Percentiles rank a stretch among this genome's conserved stretches.
These are phyloP conservation scores for Aspergillus sp. DNA, from an alignment of 2,329 filamentous ascomycete species.

Conservation along the genomic window DNA sequence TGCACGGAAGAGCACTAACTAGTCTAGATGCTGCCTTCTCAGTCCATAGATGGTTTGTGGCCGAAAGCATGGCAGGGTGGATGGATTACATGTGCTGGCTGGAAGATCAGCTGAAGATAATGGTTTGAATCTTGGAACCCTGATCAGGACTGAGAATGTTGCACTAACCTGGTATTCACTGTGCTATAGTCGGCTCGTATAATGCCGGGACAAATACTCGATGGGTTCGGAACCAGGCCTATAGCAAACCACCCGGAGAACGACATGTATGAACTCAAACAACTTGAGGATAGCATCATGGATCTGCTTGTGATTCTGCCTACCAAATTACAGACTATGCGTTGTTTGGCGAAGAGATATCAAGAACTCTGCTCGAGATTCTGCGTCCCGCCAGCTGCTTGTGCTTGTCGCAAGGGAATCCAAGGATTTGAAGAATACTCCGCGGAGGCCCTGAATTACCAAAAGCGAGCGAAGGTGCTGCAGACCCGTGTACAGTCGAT, in stretches of 20 bases:
- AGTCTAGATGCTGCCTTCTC: neutral
- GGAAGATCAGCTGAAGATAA: conserved; percentile 11
- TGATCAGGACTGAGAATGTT: too few species aligned
- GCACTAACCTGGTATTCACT: too few species aligned
- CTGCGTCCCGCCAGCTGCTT: neutral
- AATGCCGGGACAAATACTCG: too few species aligned
- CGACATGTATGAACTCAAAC: conserved; percentile 11
- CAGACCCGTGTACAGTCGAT: conserved; percentile 11
- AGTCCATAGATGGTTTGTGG: conserved; percentile 11
- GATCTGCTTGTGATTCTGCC: conserved; percentile 14
- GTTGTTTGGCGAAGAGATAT: conserved; percentile 7
- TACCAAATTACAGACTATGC: conserved; percentile 4
- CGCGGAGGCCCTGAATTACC: conserved; percentile 1
- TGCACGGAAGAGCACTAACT: neutral
- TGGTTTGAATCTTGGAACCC: neutral
- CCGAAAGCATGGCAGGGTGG: conserved; percentile 13
- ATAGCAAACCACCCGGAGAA: neutral
- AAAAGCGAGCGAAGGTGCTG: conserved; percentile 13
- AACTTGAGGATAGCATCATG: conserved; percentile 15
- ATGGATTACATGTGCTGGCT: conserved; percentile 17
- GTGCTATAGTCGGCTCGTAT: neutral
- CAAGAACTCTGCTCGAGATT: conserved; percentile 2
- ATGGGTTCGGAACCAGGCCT: too few species aligned
- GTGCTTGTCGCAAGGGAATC: conserved; percentile 1
- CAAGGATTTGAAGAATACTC: conserved; percentile 9